Percentiles rank a stretch among this genome's conserved stretches.
These are phyloP conservation scores for Agrostemma githago DNA, from an alignment of 148 eudicot genomes.

Conservation along the genomic window DNA sequence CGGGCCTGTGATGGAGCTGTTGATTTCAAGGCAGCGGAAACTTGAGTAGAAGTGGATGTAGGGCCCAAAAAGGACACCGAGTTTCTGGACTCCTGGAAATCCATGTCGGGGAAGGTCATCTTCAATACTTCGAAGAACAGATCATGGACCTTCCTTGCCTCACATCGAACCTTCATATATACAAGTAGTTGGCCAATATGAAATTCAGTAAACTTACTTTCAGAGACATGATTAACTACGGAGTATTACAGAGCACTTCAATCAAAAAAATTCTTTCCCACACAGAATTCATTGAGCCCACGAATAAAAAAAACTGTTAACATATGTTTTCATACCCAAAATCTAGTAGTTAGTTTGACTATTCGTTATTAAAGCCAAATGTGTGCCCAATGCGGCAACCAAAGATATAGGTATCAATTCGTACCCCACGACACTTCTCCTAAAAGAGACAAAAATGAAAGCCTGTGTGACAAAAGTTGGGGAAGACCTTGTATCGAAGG, in stretches of 20 bases:
- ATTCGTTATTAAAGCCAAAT: neutral
- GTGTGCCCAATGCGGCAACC: neutral
- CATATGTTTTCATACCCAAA: too few relatives aligned
- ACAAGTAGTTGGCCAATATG: conserved; percentile 5
- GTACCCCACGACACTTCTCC: neutral
- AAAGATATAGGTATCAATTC: neutral
- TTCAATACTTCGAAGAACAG: conserved; percentile 76
- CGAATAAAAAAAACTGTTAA: neutral
- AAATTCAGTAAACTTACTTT: neutral
- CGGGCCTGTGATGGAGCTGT: conserved; percentile 43
- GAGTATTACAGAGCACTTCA: neutral
- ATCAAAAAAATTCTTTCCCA: neutral
- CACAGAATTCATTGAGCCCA: neutral
- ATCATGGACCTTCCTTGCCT: conserved; percentile 89
- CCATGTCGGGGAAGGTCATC: conserved; percentile 60
- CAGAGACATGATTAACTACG: neutral
- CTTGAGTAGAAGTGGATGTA: conserved; percentile 30
- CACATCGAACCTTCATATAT: conserved; percentile 65
- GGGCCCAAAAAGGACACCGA: conserved; percentile 58
- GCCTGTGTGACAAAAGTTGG: neutral
- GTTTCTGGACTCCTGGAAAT: conserved; percentile 71
- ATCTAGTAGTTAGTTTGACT: neutral
- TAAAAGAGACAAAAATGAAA: neutral
- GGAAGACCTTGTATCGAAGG: neutral
- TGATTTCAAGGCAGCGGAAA: conserved; percentile 46